Conservation (phyloP, 352 stramenopile genomes). For the Phytopythium oedochilum region DNA sequence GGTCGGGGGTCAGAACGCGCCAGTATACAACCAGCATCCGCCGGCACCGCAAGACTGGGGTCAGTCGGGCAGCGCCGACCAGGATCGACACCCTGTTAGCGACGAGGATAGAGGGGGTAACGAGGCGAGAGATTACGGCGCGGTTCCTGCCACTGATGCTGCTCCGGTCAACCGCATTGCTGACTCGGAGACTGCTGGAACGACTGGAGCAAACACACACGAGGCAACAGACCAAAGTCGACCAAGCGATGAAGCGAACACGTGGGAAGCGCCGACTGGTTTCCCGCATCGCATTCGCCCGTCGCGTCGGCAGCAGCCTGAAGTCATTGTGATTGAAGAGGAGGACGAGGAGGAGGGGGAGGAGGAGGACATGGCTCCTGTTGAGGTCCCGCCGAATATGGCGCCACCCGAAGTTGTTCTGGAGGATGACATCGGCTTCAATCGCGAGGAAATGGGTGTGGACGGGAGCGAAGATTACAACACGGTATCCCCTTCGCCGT, state of each 20-base stretch:
- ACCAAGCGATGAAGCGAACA: neutral
- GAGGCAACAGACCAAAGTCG: neutral
- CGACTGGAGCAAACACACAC: neutral
- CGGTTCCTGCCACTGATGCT: neutral
- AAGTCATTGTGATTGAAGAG: constrained; percentile 75
- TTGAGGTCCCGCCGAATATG: constrained; percentile 14
- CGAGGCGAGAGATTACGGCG: neutral
- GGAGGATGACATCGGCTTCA: constrained; percentile 25
- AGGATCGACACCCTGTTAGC: neutral
- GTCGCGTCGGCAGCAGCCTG: constrained; percentile 12
- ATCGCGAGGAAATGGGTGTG: neutral
- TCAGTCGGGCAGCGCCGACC: neutral
- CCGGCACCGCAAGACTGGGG: neutral
- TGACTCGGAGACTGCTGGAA: neutral
- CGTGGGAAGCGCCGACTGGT: neutral
- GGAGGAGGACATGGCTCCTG: constrained; percentile 1
- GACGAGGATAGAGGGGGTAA: neutral
- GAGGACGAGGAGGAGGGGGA: constrained; percentile 35
- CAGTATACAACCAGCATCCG: neutral
- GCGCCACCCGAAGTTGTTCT: constrained; percentile 35
- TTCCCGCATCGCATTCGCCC: constrained; percentile 13
- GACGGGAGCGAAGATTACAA: neutral
- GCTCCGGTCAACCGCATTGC: neutral
- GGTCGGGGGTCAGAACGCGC: neutral
- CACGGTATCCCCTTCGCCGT: neutral